Conservation (phyloP, 106 monocot species). For the Posidonia australis region DNA sequence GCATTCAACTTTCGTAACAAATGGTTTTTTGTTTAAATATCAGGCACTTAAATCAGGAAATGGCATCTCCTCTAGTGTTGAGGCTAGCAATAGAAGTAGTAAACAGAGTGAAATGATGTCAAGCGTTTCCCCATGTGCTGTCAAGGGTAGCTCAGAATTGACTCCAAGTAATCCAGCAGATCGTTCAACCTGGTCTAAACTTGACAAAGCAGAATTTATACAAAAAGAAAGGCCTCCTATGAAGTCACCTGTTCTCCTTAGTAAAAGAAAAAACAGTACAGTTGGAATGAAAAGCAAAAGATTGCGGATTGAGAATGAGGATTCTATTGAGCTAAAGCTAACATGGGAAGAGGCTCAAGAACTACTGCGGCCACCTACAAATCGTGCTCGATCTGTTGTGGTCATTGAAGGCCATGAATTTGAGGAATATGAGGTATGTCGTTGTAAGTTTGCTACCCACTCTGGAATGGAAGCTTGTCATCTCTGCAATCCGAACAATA, state of each 20-base stretch:
- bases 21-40: no score
- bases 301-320: constrained; percentile 74
- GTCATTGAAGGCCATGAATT: constrained; percentile 81
- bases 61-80: constrained; percentile 28
- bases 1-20: no score
- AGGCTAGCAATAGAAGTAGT: constrained; percentile 20
- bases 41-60: constrained; percentile 44
- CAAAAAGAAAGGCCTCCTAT: constrained; percentile 41
- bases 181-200: constrained; percentile 29
- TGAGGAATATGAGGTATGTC: constrained; percentile 89
- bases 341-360: constrained; percentile 98
- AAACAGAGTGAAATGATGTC: constrained; percentile 22
- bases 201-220: constrained; percentile 38
- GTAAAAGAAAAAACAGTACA: constrained; percentile 50
- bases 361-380: constrained; percentile 67
- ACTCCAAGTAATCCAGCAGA: constrained; percentile 24
- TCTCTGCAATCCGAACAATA: background rate
- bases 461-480: background rate
- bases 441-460: background rate
- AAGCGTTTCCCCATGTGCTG: constrained; percentile 20
- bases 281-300: constrained; percentile 75
- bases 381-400: constrained; percentile 33
- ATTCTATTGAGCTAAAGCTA: constrained; percentile 78
- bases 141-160: constrained; percentile 34
- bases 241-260: constrained; percentile 20